phyloP scores from a whole-genome alignment of 305 asterid species.

The Fraxinus ornus region DNA sequence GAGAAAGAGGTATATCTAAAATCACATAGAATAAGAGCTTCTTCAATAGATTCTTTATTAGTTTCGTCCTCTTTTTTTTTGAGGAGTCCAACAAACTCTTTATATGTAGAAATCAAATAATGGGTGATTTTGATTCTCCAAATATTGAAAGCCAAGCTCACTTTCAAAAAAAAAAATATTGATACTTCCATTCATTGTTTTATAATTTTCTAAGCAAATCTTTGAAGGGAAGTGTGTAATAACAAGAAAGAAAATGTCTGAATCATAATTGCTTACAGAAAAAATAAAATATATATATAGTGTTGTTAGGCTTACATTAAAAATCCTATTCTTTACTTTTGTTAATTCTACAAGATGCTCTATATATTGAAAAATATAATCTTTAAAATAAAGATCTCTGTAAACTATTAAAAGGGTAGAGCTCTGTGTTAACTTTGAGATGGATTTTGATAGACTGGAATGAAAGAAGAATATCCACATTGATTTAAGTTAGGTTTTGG shows the following conservation, averaged over 20 bases:
- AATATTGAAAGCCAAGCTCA: background rate
- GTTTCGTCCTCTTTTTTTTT: no score
- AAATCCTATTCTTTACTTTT: background rate
- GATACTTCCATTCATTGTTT: background rate
- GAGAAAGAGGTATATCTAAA: background rate
- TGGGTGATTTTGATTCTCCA: background rate
- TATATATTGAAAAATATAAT: no score
- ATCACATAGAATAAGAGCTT: background rate
- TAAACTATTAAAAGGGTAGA: background rate
- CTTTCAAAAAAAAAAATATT: background rate
- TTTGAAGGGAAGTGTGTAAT: background rate
- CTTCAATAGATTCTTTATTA: no score
- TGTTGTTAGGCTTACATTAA: background rate
- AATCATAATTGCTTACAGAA: no score
- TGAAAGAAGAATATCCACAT: background rate
- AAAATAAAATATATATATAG: no score
- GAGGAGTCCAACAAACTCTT: background rate
- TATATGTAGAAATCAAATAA: background rate
- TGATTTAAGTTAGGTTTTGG: background rate
- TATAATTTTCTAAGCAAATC: background rate
- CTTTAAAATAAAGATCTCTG: no score
- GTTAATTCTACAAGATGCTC: background rate
- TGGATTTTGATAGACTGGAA: background rate
- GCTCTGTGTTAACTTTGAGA: background rate
- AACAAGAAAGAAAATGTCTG: no score